phyloP scores from a whole-genome alignment of 768 basidiomycete species.

The Pleurotus salmoneostramineus region DNA sequence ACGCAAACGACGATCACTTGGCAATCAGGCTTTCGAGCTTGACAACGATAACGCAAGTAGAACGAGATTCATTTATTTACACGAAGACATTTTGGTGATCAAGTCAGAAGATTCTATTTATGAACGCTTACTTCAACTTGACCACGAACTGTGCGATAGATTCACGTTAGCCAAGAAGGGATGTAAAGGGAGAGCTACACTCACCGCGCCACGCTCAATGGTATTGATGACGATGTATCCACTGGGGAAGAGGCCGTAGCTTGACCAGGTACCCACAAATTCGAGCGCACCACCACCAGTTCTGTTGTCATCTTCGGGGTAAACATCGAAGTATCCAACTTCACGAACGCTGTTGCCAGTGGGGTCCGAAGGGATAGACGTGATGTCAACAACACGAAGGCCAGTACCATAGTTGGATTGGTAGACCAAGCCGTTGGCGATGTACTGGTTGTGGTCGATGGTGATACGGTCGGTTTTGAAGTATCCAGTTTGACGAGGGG shows the following conservation, averaged over 20 bases:
- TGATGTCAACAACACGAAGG: conserved; percentile 22
- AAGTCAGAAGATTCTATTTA: background rate
- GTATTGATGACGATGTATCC: conserved; percentile 14
- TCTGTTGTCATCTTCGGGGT: conserved; percentile 4
- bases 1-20: no score
- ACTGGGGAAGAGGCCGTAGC: conserved; percentile 12
- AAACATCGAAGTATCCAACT: background rate
- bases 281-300: conserved; percentile 7
- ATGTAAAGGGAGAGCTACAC: background rate
- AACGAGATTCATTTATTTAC: no score
- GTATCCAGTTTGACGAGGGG: conserved; percentile 22
- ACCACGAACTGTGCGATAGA: background rate
- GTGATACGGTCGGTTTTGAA: conserved; percentile 20
- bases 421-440: conserved; percentile 21
- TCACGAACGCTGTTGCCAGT: conserved; percentile 17
- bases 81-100: no score
- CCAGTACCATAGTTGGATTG: conserved; percentile 26
- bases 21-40: no score
- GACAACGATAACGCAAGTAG: no score
- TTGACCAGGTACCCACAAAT: conserved; percentile 13
- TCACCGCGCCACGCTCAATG: conserved; percentile 10
- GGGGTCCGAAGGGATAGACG: conserved; percentile 22
- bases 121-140: background rate
- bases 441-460: conserved; percentile 26
- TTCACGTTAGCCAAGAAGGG: background rate